These are phyloP conservation scores for Ehretia macrophylla DNA, from an alignment of 257 asterid species.

Conservation along the genomic window DNA sequence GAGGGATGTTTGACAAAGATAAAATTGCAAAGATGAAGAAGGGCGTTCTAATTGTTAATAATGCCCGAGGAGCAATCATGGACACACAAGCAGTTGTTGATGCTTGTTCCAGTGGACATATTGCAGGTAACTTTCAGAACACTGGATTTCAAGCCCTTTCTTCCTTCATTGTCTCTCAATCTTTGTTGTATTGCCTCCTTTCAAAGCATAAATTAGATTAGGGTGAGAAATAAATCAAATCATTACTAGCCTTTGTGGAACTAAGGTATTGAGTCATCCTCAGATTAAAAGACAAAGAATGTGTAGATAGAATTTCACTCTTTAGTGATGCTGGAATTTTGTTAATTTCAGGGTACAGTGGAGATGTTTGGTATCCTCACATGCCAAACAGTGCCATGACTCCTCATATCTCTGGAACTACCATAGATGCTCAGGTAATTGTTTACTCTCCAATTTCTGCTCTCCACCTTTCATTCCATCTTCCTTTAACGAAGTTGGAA, in stretches of 20 bases:
- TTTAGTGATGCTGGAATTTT: too few relatives aligned
- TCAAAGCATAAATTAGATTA: too few relatives aligned
- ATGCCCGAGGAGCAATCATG: conserved; percentile 98
- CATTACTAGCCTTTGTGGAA: too few relatives aligned
- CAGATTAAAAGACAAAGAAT: too few relatives aligned
- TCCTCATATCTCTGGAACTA: conserved; percentile 95
- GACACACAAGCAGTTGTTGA: conserved; percentile 97
- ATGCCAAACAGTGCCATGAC: conserved; percentile 99
- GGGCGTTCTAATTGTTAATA: conserved; percentile 92
- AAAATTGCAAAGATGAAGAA: conserved; percentile 83
- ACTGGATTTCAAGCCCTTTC: neutral
- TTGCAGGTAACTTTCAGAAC: conserved; percentile 56
- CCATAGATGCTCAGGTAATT: conserved; percentile 93
- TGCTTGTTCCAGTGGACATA: conserved; percentile 91
- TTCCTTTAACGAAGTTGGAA: neutral
- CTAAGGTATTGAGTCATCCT: too few relatives aligned
- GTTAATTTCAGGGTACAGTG: conserved; percentile 71
- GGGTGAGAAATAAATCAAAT: too few relatives aligned
- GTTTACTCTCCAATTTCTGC: neutral
- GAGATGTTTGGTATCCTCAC: conserved; percentile 99
- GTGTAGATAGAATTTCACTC: too few relatives aligned
- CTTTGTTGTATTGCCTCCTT: too few relatives aligned
- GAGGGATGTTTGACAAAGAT: conserved; percentile 86
- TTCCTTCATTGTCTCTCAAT: neutral
- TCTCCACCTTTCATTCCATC: neutral